Conservation (phyloP, 352 stramenopile genomes). For the Phytopythium oedochilum region DNA sequence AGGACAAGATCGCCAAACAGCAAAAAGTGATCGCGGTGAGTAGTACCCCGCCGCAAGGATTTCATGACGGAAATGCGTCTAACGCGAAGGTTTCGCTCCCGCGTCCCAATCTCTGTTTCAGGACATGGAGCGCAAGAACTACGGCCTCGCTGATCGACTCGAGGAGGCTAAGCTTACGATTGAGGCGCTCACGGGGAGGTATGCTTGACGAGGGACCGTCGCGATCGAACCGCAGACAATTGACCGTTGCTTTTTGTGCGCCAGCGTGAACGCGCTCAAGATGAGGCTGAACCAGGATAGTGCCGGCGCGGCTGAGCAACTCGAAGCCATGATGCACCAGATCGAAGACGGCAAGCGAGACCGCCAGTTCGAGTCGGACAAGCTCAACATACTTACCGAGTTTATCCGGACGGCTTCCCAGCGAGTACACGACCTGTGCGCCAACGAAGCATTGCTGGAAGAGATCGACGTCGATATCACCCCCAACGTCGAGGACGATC, state of each 20-base stretch:
- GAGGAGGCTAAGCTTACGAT: slow-evolving; percentile 69
- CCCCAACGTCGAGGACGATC: slow-evolving; percentile 18
- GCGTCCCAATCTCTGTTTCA: slow-evolving; percentile 8
- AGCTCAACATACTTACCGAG: slow-evolving; percentile 36
- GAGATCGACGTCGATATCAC: slow-evolving; percentile 42
- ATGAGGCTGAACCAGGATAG: slow-evolving; percentile 67
- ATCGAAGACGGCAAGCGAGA: slow-evolving; percentile 66
- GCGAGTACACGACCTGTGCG: slow-evolving; percentile 42
- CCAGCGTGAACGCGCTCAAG: slow-evolving; percentile 67
- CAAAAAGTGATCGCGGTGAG: slow-evolving; percentile 64
- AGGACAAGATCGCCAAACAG: slow-evolving; percentile 51
- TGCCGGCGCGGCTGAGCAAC: slow-evolving; percentile 50
- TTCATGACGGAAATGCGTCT: neutral
- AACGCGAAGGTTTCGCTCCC: neutral
- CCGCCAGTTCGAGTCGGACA: slow-evolving; percentile 56
- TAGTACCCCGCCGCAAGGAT: neutral
- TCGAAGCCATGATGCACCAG: slow-evolving; percentile 61
- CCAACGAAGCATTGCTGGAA: slow-evolving; percentile 37
- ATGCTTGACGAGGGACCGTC: neutral
- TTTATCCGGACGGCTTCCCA: slow-evolving; percentile 53
- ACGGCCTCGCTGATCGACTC: slow-evolving; percentile 45
- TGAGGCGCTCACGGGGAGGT: slow-evolving; percentile 64
- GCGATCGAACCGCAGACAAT: too few relatives aligned
- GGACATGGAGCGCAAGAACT: slow-evolving; percentile 71
- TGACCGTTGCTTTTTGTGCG: neutral